Evolutionary conservation across 1,284 basidiomycete genomes (phyloP), one percentile per base, ranked within the genome.

Genomic region (Heterobasidion occidentale): DNA sequence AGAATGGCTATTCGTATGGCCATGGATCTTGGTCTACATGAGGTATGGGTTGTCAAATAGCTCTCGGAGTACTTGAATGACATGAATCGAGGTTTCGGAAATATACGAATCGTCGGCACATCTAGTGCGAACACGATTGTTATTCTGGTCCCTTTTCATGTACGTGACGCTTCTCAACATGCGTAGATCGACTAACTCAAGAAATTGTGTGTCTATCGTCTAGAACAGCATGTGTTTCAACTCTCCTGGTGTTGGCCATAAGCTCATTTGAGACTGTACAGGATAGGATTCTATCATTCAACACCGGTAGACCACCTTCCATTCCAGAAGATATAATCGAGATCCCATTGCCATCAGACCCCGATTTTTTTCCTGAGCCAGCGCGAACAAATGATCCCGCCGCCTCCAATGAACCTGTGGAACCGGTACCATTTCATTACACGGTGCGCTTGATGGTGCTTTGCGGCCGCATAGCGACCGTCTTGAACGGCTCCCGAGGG

Each of bases 1-100:
- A 66, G 74, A 5, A 74, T 76, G 67, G 70, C 72, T 8, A 68
- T 72, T 15, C 66, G 74, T 2, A 75, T 75, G 74, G 68, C 71
- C 1, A 64, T 71, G 36, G 73, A 76, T 62, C 62, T 75, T 2
- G 74, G 74, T 2, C 59, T 74, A n/a, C 72, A 75, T 57, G 69
- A 74, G 59, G 64, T 60, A 46, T 42, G 35, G 17, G 20, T 34
- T 38, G 14, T 19, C 48, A 15, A 27, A 27, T 11, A 51, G 20
- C 17, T 7, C 20, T 49, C 12, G 12, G 46, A 15, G 9, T 51
- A 34, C 15, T 14, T 7, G 11, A 27, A 15, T 45, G 12, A 49
- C 12, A 48, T 48, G 9, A 12, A 4, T 6, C 3, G 46, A 68
- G 53, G 59, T 65, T 12, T 68, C 67, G 8, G 72, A 73, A 54